These are phyloP conservation scores for Musa schizocarpa DNA, from an alignment of 176 grass and related monocot genomes.

Conservation along the genomic window DNA sequence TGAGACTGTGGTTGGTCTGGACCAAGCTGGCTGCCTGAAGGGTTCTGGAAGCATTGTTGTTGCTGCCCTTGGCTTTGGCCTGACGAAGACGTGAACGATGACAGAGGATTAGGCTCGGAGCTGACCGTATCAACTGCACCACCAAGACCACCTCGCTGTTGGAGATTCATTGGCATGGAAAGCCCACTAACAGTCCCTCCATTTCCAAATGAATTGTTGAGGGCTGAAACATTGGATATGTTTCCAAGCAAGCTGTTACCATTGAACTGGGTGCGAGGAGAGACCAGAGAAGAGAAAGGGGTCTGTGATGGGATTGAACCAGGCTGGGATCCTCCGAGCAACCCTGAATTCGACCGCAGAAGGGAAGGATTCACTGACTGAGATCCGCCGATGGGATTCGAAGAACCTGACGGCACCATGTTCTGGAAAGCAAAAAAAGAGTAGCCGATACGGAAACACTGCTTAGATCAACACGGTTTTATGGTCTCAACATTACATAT, in stretches of 20 bases:
- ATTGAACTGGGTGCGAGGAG: conserved; percentile 58
- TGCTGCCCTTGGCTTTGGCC: conserved; percentile 16
- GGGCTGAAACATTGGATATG: conserved; percentile 49
- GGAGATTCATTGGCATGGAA: conserved; percentile 32
- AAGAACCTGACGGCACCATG: conserved; percentile 71
- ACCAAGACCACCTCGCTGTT: conserved; percentile 41
- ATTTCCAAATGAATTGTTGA: conserved; percentile 42
- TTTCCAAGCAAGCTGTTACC: conserved; percentile 55
- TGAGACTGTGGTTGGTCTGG: conserved; percentile 36
- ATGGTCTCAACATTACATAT: not conserved
- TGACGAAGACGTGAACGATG: conserved; percentile 35
- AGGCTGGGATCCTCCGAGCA: conserved; percentile 39
- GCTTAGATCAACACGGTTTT: not conserved
- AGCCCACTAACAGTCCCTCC: conserved; percentile 30
- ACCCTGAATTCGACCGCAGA: conserved; percentile 50
- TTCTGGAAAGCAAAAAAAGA: conserved; percentile 20
- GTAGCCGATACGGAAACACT: conserved; percentile 1
- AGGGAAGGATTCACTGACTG: conserved; percentile 58
- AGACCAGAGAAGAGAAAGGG: conserved; percentile 63
- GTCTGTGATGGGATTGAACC: conserved; percentile 33
- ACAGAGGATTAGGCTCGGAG: conserved; percentile 33
- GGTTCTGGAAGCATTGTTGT: conserved; percentile 34
- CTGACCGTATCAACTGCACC: conserved; percentile 27
- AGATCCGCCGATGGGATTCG: conserved; percentile 58
- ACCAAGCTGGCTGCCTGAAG: conserved; percentile 36